Evolutionary conservation across 164 flowering plant genomes (phyloP).

Genomic region (Stephania japonica): DNA sequence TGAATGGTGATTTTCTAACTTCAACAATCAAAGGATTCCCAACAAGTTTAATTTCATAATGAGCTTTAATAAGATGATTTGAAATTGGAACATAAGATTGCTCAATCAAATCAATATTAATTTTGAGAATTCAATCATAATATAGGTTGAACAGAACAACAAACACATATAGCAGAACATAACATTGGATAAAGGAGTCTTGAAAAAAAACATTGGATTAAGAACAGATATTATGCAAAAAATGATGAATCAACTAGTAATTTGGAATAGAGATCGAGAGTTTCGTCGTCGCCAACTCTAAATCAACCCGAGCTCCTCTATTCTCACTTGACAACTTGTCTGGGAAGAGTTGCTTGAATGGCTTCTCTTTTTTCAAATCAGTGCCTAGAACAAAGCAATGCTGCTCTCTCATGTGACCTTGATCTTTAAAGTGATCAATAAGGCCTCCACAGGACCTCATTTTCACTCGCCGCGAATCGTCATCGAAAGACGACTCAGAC

Average conservation of each 20-base stretch:
- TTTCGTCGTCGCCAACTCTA: constrained; percentile 22
- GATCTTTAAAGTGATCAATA: constrained; percentile 13
- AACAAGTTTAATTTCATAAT: not conserved
- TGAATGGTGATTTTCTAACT: too few species aligned
- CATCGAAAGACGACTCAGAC: constrained; percentile 9
- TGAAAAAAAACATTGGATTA: not conserved
- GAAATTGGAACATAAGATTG: not conserved
- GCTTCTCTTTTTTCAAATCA: constrained; percentile 35
- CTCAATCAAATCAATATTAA: not conserved
- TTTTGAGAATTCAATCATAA: constrained; percentile 1
- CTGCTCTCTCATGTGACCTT: constrained; percentile 20
- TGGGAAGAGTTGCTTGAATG: constrained; percentile 37
- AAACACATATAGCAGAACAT: not conserved
- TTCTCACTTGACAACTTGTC: constrained; percentile 19
- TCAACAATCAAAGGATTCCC: not conserved
- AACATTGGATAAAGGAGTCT: not conserved
- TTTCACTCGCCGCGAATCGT: constrained; percentile 14
- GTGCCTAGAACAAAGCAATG: constrained; percentile 38
- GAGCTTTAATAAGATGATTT: too few species aligned
- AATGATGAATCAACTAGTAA: not conserved
- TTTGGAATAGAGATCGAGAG: constrained; percentile 28
- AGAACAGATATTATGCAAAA: too few species aligned
- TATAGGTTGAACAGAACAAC: too few species aligned
- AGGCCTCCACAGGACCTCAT: constrained; percentile 12
- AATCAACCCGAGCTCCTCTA: constrained; percentile 13